Base-by-base conservation (phyloP, 257 asterid genomes). In the Salvia rosmarinus region DNA sequence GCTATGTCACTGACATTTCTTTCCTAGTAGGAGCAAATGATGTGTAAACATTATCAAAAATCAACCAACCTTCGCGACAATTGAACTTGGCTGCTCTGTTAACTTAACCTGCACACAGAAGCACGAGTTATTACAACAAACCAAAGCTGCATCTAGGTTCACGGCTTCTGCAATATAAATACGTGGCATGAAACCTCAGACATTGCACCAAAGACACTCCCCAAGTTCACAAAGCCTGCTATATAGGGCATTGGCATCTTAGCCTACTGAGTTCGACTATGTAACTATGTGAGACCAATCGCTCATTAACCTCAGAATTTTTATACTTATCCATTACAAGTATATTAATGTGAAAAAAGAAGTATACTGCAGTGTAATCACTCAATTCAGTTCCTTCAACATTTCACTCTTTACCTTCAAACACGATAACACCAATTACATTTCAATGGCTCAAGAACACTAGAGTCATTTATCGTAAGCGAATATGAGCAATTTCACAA, bases 31-130 rank as follows among this genome's bases (percentile, higher is more conserved):
- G 44, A 30, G 3, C 14, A 37, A 25, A 61, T 21, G 61, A 71
- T 9, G 23, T 39, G 57, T 51, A 54, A 35, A 13, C 12, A 60
- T 16, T 14, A 59, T 44, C 20, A 56, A 40, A 40, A 72, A 74
- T 20, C 49, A 64, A 79, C 81, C 52, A 73, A 90, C 98, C 97
- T 80, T 90, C 35, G 94, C 92, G 51, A 82, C 76, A 68, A 93
- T 80, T 30, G 77, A 73, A 62, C 76, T 52, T 34, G 96, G 92
- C 71, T 75, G 88, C 77, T 77, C 87, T 17, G 73, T 50, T 42
- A 80, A 30, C 73, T 78, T 85, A 63, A 85, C 94, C 98, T 90
- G 97, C 89, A 82, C 10, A 44, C 21, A 32, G 37, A 55, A 81
- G 55, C 71, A 75, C 63, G 67, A 69, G 40, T 63, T 59, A 75